Evolutionary conservation across 2,329 filamentous ascomycete species (phyloP), one percentile per base, ranked within the genome.

Genomic region (Colletotrichum aenigma): DNA sequence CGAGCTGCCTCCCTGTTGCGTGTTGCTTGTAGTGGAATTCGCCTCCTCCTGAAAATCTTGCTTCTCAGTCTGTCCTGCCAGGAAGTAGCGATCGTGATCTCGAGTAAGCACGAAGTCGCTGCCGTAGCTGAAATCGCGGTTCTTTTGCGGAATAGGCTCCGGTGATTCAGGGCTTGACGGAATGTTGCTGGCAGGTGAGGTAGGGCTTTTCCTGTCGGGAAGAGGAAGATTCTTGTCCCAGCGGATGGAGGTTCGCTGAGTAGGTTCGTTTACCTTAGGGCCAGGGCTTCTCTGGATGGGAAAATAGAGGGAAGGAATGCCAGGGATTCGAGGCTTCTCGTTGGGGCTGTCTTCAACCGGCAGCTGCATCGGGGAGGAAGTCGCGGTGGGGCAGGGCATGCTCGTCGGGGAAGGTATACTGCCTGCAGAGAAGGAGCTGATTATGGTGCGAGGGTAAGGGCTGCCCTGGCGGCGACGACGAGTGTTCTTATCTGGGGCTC

Each of bases 221-320:
- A 76, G 16, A 15, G 72, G 68, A 56, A 75, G 72, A 21, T 75
- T 55, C 55, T 62, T 38, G 21, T 64, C 72, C 72, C 72, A 75
- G 24, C 67, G 60, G 16, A 71, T 75, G 15, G 68, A 71, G 16
- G 60, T 18, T 18, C 52, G 28, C 32, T 62, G 15, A 18, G 18
- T 66, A n/a, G 34, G 24, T 24, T 26, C 34, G 34, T 24, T 64
- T 38, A 24, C 21, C 15, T 34, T 64, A 36, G 34, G 13, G 12
- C 43, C 43, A 36, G 61, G 36, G 24, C 6, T 64, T 26, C 26
- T 16, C 13, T 12, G 70, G 15, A 18, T 8, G 12, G 28, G 13
- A 5, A 15, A 52, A 9, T 24, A 24, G 30, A 30, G 16, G 9
- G 10, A 34, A 21, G 70, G 34, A 52, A 52, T 52, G 64, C 16